phyloP scores from a whole-genome alignment of 2,329 filamentous ascomycete genomes.

The Exophiala dermatitidis region DNA sequence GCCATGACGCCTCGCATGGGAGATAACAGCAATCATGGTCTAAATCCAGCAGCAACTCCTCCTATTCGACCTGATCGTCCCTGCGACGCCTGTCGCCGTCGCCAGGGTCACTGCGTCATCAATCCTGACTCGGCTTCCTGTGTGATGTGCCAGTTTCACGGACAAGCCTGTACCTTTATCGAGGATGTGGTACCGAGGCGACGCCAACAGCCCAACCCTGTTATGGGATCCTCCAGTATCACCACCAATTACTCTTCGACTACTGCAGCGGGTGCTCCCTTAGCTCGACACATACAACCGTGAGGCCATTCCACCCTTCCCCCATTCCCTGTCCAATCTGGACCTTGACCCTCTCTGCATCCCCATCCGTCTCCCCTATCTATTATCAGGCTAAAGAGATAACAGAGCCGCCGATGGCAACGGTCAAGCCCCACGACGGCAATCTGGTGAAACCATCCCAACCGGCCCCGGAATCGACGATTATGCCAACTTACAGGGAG shows the following conservation, averaged over 20 bases:
- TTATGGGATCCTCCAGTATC: conserved; percentile 3
- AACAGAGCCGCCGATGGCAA: conserved; percentile 25
- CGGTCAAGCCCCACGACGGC: conserved; percentile 18
- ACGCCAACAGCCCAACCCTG: conserved; percentile 16
- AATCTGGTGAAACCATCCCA: conserved; percentile 20
- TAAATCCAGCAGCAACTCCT: background rate
- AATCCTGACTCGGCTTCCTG: conserved; percentile 15
- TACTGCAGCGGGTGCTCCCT: conserved; percentile 3
- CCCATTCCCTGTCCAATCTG: conserved; percentile 5
- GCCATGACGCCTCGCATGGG: conserved; percentile 7
- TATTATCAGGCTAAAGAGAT: conserved; percentile 23
- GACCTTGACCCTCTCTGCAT: background rate
- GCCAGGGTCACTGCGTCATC: conserved; percentile 26
- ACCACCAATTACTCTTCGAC: conserved; percentile 8
- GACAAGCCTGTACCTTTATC: conserved; percentile 26
- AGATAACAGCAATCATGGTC: conserved; percentile 3
- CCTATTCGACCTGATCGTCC: conserved; percentile 17
- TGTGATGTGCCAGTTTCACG: conserved; percentile 25
- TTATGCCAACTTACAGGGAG: conserved; percentile 23
- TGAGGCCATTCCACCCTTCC: conserved; percentile 19
- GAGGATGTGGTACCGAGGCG: conserved; percentile 25
- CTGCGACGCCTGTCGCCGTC: conserved; percentile 26
- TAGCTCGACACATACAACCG: conserved; percentile 22
- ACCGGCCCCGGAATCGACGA: conserved; percentile 20
- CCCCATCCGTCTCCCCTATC: background rate